Evolutionary conservation across 257 asterid genomes (phyloP), one percentile per base, ranked within the genome.

Genomic region (Forsythia viridissima): DNA sequence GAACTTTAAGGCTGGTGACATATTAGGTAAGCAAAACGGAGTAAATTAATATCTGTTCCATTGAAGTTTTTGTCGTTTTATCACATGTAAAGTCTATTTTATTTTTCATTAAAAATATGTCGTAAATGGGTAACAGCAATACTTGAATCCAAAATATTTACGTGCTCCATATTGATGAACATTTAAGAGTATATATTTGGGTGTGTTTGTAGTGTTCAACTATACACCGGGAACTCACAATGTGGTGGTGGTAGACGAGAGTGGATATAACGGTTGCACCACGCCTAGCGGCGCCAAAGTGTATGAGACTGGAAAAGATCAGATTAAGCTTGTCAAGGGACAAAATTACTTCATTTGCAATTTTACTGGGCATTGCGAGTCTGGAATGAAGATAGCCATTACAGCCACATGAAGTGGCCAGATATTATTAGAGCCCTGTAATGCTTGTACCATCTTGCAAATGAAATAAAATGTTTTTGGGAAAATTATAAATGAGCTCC

Each of bases 351-450:
- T 92, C 92, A 89, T 92, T 73, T 92, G 97, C 90, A 84, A 9
- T 51, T 6, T 68, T 38, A 39, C 84, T 0, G 83, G 92, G 20
- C 97, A 92, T n/a, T 92, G 97, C 40, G 13, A 70, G 6, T 71
- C 88, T 36, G 91, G 92, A 59, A 92, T 92, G 97, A 92, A 88
- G 86, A 83, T 90, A 20, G 87, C 92, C n/a, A 41, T 89, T 55
- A 51, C 38, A 70, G 92, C 89, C 3, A 37, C 51, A 24, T 82
- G 74, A 79, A 36, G 10, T 63, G 8, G 0, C 4, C 8, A 10
- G 4, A 44, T 10, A 11, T 44, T 44, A 44, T 44, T 0, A 44
- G 15, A 44, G 4, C 16, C 34, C 2, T 30, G 34, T 30, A 30
- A 30, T 30, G 34, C 34, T 10, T 44, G 15, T 44, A 44, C 51